These are phyloP conservation scores for Solanum hybrid DNA, from an alignment of 305 asterid species.

Conservation along the genomic window DNA sequence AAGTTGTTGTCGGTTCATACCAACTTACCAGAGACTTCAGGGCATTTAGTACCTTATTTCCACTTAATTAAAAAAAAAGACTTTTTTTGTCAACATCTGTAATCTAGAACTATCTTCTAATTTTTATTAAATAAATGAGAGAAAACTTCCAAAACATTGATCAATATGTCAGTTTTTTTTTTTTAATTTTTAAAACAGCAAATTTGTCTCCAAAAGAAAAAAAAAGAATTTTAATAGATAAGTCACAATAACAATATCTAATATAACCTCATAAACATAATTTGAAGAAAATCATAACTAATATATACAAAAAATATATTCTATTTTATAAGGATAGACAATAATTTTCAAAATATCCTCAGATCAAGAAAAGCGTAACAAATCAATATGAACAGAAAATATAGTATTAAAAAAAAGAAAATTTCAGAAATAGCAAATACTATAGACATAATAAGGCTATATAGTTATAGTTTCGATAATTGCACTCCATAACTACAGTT, in stretches of 20 bases:
- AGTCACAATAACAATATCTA: not conserved
- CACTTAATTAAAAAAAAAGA: constrained; percentile 1
- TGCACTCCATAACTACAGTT: accelerated
- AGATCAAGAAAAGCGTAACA: not conserved
- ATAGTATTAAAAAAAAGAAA: not conserved
- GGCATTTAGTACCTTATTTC: not conserved
- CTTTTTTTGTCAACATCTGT: not conserved
- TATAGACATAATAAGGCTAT: no score
- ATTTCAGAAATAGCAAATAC: no score
- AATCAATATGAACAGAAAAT: not conserved
- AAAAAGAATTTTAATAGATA: not conserved
- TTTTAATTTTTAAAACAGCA: not conserved
- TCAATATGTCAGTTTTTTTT: not conserved
- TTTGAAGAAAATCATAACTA: no score
- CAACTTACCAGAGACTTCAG: not conserved
- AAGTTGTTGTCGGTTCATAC: not conserved
- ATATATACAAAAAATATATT: no score
- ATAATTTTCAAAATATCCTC: not conserved
- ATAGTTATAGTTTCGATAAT: no score
- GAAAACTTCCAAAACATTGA: not conserved
- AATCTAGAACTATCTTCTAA: not conserved
- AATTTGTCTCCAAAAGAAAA: not conserved
- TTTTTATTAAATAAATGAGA: not conserved
- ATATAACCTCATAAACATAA: no score
- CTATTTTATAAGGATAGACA: not conserved